phyloP scores from a whole-genome alignment of 768 basidiomycete species.

The Rhizopogon rudus region DNA sequence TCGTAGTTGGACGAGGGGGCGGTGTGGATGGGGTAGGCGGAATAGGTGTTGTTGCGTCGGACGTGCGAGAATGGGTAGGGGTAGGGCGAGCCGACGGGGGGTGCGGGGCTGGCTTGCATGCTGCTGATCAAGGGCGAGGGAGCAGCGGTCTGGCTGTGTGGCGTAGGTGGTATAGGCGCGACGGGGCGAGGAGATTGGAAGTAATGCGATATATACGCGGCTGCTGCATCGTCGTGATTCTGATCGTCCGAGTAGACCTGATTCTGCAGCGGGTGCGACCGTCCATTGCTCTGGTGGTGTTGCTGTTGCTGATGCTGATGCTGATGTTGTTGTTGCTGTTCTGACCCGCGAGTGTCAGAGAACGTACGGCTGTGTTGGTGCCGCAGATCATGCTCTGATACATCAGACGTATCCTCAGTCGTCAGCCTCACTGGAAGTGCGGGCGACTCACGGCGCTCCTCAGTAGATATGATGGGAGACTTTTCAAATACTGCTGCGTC shows the following conservation, averaged over 20 bases:
- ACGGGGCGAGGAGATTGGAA: conserved; percentile 59
- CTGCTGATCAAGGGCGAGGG: conserved; percentile 38
- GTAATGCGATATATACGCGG: conserved; percentile 66
- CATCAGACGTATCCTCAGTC: conserved; percentile 12
- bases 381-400: conserved; percentile 13
- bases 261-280: conserved; percentile 35
- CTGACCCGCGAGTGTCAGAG: conserved; percentile 13
- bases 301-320: conserved; percentile 11
- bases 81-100: conserved; percentile 71
- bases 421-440: conserved; percentile 3
- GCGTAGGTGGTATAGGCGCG: conserved; percentile 77
- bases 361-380: conserved; percentile 17
- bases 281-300: conserved; percentile 14
- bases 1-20: conserved; percentile 36
- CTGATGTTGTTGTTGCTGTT: conserved; percentile 21
- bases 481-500: conserved; percentile 54
- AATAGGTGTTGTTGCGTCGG: conserved; percentile 44
- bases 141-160: conserved; percentile 68
- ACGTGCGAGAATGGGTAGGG: conserved; percentile 77
- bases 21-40: conserved; percentile 34
- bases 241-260: conserved; percentile 54
- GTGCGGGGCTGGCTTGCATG: conserved; percentile 43
- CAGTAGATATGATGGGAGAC: conserved; percentile 20
- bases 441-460: conserved; percentile 26
- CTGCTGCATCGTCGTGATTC: conserved; percentile 53